Conservation (phyloP, 108 stramenopile species). For the Aureococcus anophagefferens region DNA sequence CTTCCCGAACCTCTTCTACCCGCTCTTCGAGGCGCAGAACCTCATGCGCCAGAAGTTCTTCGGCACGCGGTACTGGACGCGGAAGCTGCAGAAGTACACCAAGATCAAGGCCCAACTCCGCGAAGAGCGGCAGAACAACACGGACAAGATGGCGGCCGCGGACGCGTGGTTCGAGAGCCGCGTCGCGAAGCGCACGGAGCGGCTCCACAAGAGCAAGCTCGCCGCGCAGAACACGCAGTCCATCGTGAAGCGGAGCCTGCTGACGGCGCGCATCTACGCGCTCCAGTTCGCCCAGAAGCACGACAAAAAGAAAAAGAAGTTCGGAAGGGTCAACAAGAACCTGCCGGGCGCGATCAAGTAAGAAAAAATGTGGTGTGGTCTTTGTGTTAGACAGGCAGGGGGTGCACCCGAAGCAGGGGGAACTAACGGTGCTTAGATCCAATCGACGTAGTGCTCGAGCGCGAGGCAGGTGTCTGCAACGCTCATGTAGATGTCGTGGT, state of each 20-base stretch:
- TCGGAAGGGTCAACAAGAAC: too few species aligned
- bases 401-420: too few species aligned
- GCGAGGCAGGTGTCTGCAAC: too few species aligned
- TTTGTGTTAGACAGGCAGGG: too few species aligned
- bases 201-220: neutral
- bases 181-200: neutral
- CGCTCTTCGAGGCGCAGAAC: conserved; percentile 4
- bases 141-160: neutral
- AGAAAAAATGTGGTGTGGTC: too few species aligned
- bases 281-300: neutral
- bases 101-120: neutral
- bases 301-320: neutral
- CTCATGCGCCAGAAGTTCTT: conserved; percentile 2
- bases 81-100: conserved; percentile 11
- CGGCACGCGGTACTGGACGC: conserved; percentile 6
- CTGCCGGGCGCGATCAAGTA: too few species aligned
- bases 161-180: neutral
- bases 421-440: too few species aligned
- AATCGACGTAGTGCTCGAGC: too few species aligned
- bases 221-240: neutral
- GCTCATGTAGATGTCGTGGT: too few species aligned
- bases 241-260: neutral
- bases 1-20: conserved; percentile 16
- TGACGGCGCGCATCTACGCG: neutral
- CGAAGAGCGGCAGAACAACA: conserved; percentile 1